These are phyloP conservation scores for Zymoseptoria brevis DNA, from an alignment of 2,329 filamentous ascomycete genomes.

Conservation along the genomic window DNA sequence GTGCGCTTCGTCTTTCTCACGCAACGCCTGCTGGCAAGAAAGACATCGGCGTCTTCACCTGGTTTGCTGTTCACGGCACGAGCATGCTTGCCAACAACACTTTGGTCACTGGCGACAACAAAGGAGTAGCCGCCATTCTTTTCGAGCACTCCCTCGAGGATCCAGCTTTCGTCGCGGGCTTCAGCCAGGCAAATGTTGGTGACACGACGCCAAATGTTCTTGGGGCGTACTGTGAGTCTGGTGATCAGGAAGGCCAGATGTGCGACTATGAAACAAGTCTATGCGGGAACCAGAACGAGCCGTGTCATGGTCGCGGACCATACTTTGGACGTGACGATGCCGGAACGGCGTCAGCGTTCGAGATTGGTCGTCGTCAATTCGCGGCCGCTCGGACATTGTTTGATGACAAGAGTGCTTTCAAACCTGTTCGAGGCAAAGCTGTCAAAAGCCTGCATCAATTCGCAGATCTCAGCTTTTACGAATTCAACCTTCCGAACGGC, in stretches of 20 bases:
- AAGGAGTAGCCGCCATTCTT: constrained; percentile 80
- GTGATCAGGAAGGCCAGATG: constrained; percentile 51
- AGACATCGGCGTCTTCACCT: constrained; percentile 73
- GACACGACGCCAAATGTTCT: constrained; percentile 84
- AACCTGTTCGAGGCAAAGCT: constrained; percentile 51
- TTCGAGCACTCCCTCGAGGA: constrained; percentile 59
- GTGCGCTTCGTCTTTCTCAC: constrained; percentile 60
- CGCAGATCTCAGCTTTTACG: constrained; percentile 69
- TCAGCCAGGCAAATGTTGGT: constrained; percentile 84
- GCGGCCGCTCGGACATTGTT: constrained; percentile 53
- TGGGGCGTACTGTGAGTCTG: constrained; percentile 85
- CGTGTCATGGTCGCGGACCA: constrained; percentile 68
- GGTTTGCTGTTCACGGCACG: constrained; percentile 89
- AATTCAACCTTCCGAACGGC: constrained; percentile 66
- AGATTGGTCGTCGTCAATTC: constrained; percentile 68
- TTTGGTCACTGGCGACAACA: constrained; percentile 87
- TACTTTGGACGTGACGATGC: constrained; percentile 57
- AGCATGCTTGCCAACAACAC: constrained; percentile 90
- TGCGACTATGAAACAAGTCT: constrained; percentile 78
- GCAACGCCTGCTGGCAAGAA: constrained; percentile 65
- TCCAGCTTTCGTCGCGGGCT: constrained; percentile 77
- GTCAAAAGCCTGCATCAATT: constrained; percentile 83
- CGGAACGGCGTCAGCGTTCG: constrained; percentile 62
- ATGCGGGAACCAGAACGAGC: constrained; percentile 63
- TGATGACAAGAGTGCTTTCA: constrained; percentile 37